Evolutionary conservation across 1,284 basidiomycete species (phyloP), one percentile per base, ranked within the genome.

Genomic region (Apiotrichum veenhuisii): DNA sequence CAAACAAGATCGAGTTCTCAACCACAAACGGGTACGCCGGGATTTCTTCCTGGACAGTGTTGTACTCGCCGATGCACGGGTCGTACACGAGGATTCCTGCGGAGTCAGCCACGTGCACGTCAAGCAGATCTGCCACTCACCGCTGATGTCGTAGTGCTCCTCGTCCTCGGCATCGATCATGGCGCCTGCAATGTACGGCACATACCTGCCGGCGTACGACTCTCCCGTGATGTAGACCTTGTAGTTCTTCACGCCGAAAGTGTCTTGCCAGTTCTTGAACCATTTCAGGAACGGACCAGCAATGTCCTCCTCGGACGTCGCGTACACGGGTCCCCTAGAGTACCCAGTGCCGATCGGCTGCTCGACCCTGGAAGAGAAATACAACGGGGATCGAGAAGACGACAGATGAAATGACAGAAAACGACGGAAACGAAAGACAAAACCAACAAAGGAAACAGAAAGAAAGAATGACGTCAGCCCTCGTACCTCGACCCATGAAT

Each of bases 261-360:
- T 27, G 11, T 55, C 37, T 43, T 65, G 47, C 46, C 61, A 67
- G 46, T 65, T 61, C 54, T 60, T 59, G 49, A 67, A 57, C 50
- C 57, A 67, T 41, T 55, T 44, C 26, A 64, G 48, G 52, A 80
- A 76, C 46, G 77, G 65, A 7, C 61, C 59, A 0, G 75, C 73
- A n/a, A 75, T 64, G 45, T 74, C 70, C 11, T 63, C 58, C 52
- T 78, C 67, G 41, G 70, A 68, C 2, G 50, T 78, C 56, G 85
- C 85, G 58, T 85, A 83, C 1, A 87, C 86, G 10, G 66, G 80
- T 7, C 90, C 90, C 62, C 85, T 84, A 0, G 86, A 86, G 70
- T 86, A 91, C 1, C 90, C 90, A 0, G 87, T 89, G 9, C 87
- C 87, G 26, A 90, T 84, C 0, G 90, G 90, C 65, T 92, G 90